Evolutionary conservation across 768 basidiomycete genomes (phyloP).

Genomic region (Mycena haematopus): DNA sequence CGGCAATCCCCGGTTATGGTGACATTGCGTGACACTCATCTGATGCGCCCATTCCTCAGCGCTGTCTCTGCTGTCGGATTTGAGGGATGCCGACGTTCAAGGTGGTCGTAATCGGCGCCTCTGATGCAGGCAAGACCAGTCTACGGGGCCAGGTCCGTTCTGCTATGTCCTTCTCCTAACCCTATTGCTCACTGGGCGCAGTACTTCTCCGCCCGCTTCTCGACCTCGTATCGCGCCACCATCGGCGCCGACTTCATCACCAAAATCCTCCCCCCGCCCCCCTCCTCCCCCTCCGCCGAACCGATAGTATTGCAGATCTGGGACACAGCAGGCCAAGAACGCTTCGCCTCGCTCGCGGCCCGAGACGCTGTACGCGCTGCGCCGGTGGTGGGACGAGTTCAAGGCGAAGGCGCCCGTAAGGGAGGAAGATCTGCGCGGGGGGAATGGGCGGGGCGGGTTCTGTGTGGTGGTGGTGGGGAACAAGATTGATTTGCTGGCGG

Average conservation of each 20-base stretch:
- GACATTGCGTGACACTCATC: too few species aligned
- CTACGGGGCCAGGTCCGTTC: constrained; percentile 70
- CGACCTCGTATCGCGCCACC: constrained; percentile 80
- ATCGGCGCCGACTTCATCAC: constrained; percentile 91
- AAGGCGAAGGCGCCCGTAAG: constrained; percentile 65
- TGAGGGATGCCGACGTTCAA: constrained; percentile 72
- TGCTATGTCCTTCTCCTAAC: neutral
- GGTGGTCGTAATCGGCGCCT: constrained; percentile 80
- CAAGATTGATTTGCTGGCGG: constrained; percentile 66
- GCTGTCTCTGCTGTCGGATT: too few species aligned
- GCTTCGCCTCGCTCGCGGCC: constrained; percentile 83
- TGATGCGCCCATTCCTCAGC: too few species aligned
- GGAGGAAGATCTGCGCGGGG: constrained; percentile 53
- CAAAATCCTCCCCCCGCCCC: constrained; percentile 65
- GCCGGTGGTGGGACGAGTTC: constrained; percentile 85
- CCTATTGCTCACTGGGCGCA: constrained; percentile 34
- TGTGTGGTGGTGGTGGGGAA: constrained; percentile 83
- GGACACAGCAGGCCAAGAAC: constrained; percentile 88
- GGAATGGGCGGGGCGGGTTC: constrained; percentile 48
- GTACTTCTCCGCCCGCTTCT: constrained; percentile 81
- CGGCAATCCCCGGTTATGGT: too few species aligned
- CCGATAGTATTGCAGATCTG: constrained; percentile 51
- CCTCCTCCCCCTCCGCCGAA: constrained; percentile 38
- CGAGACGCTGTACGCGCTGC: constrained; percentile 61
- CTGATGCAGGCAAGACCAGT: constrained; percentile 87